Evolutionary conservation across 441 rosid species (phyloP).

Genomic region (Hura crepitans): DNA sequence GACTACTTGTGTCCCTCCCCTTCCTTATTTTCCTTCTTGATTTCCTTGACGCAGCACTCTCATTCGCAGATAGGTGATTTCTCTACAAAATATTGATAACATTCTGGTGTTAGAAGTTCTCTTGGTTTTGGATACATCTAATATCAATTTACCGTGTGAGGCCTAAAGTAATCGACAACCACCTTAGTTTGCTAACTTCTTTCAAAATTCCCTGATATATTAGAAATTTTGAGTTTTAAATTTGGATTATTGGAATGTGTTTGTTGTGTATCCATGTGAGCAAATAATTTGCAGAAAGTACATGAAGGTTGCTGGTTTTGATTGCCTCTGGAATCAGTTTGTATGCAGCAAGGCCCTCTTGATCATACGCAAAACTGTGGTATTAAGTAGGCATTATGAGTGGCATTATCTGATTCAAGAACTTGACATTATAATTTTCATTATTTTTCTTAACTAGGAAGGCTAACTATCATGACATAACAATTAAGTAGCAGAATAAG

Average conservation of each 20-base stretch:
- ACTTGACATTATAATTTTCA: constrained; percentile 13
- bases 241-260: neutral
- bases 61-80: constrained; percentile 7
- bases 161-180: constrained; percentile 39
- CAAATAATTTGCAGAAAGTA: no score
- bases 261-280: neutral
- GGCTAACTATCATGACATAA: neutral
- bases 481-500: neutral
- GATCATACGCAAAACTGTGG: constrained; percentile 28
- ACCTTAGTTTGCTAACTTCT: constrained; percentile 44
- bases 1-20: no score
- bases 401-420: constrained; percentile 12
- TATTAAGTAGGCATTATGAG: constrained; percentile 19
- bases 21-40: constrained; percentile 30
- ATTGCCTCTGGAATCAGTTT: constrained; percentile 12
- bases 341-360: constrained; percentile 22
- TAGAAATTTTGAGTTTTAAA: constrained; percentile 43
- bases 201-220: constrained; percentile 31
- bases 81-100: constrained; percentile 17
- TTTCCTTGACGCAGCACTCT: constrained; percentile 28
- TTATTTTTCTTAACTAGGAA: constrained; percentile 11
- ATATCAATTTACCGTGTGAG: constrained; percentile 39
- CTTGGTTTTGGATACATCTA: constrained; percentile 12
- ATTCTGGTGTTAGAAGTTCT: constrained; percentile 9
- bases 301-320: constrained; percentile 18